Evolutionary conservation across 1,284 basidiomycete genomes (phyloP).

Genomic region (Cutaneotrichosporon daszewskae): DNA sequence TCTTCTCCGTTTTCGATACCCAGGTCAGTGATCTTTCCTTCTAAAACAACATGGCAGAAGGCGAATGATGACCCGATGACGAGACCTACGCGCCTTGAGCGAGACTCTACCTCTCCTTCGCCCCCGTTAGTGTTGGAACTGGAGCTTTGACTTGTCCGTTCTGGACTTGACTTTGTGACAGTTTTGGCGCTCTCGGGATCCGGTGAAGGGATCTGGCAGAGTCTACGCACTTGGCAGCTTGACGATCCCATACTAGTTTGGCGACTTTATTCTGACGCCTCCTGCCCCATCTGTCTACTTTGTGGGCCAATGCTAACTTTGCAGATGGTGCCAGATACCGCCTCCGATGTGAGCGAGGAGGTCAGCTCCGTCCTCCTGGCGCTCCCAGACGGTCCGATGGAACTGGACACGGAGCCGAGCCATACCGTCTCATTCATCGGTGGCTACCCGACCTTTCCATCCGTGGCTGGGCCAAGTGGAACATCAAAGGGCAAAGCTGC

Average conservation of each 20-base stretch:
- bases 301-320: constrained; percentile 4
- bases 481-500: neutral
- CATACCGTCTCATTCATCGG: constrained; percentile 41
- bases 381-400: constrained; percentile 43
- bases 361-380: constrained; percentile 41
- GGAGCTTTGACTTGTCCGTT: constrained; percentile 8
- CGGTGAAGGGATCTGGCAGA: neutral
- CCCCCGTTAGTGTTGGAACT: constrained; percentile 17
- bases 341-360: constrained; percentile 8
- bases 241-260: constrained; percentile 46
- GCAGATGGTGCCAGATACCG: constrained; percentile 5
- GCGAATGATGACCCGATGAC: constrained; percentile 44
- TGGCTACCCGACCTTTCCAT: constrained; percentile 45
- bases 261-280: constrained; percentile 44
- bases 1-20: too few relatives aligned
- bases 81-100: constrained; percentile 35
- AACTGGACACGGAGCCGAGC: constrained; percentile 24
- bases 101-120: constrained; percentile 1
- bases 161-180: constrained; percentile 16
- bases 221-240: constrained; percentile 13
- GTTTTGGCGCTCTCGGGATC: constrained; percentile 2
- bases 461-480: constrained; percentile 12
- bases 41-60: neutral
- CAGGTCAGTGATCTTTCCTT: too few relatives aligned
- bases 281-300: constrained; percentile 2